Conservation (phyloP, 2,329 filamentous ascomycete species). For the Alternaria sp. region DNA sequence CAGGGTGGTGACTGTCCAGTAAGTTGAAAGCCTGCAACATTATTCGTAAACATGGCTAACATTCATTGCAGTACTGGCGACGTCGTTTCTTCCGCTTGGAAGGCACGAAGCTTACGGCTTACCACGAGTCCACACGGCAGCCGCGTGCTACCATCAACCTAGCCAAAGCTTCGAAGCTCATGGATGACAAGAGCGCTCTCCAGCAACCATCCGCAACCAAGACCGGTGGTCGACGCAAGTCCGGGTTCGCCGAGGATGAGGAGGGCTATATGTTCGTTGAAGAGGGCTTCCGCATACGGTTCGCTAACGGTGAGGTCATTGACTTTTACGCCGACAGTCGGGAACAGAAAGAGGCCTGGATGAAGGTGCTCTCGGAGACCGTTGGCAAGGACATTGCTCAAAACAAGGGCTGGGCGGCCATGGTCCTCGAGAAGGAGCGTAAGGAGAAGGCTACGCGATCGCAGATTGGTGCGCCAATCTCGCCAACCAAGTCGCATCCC, state of each 20-base stretch:
- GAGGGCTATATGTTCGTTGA: slow-evolving; percentile 99
- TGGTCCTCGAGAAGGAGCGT: slow-evolving; percentile 60
- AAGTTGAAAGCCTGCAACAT: slow-evolving; percentile 52
- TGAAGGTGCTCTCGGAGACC: slow-evolving; percentile 80
- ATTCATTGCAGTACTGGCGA: slow-evolving; percentile 79
- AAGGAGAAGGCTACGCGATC: slow-evolving; percentile 37
- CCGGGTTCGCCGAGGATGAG: slow-evolving; percentile 96
- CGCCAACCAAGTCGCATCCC: slow-evolving; percentile 23
- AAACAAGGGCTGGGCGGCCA: slow-evolving; percentile 65
- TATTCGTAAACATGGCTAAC: slow-evolving; percentile 14
- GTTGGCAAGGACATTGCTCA: slow-evolving; percentile 63
- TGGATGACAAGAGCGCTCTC: slow-evolving; percentile 86
- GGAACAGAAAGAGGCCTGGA: slow-evolving; percentile 91
- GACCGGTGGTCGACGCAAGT: slow-evolving; percentile 82
- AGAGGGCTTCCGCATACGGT: slow-evolving; percentile 97
- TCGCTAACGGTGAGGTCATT: slow-evolving; percentile 97
- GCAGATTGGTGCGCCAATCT: slow-evolving; percentile 27
- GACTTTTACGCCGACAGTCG: slow-evolving; percentile 96
- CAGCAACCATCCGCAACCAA: slow-evolving; percentile 80
- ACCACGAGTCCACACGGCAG: slow-evolving; percentile 93
- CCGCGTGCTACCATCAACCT: slow-evolving; percentile 97
- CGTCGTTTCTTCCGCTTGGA: slow-evolving; percentile 95
- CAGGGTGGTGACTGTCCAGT: slow-evolving; percentile 97
- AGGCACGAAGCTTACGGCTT: slow-evolving; percentile 90
- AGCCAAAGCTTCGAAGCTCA: slow-evolving; percentile 87